These are phyloP conservation scores for Thalassiosira hispida DNA, from an alignment of 352 stramenopile genomes.

Conservation along the genomic window DNA sequence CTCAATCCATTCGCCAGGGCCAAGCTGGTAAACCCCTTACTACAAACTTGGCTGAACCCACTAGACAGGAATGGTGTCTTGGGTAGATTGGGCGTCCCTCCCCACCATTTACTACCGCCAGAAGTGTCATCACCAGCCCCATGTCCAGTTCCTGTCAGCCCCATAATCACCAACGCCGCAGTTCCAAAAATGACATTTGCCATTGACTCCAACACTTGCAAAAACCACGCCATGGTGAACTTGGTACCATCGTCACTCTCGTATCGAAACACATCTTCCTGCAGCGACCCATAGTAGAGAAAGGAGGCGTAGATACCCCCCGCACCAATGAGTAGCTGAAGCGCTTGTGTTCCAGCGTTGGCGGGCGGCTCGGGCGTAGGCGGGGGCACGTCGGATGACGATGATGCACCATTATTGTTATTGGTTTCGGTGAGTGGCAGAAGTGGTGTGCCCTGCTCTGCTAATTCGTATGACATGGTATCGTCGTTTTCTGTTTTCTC, in stretches of 20 bases:
- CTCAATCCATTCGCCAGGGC: constrained; percentile 88
- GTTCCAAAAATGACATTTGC: constrained; percentile 84
- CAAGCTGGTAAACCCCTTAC: constrained; percentile 85
- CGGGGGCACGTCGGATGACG: neutral
- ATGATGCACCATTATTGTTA: neutral
- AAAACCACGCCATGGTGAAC: constrained; percentile 87
- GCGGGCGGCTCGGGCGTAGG: neutral
- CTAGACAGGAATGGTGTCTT: constrained; percentile 65
- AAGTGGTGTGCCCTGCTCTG: neutral
- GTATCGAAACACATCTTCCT: constrained; percentile 88
- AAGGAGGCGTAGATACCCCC: constrained; percentile 87
- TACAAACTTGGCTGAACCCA: constrained; percentile 82
- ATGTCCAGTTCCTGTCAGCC: constrained; percentile 47
- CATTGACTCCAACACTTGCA: constrained; percentile 85
- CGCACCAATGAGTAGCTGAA: constrained; percentile 84
- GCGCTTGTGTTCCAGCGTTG: constrained; percentile 46
- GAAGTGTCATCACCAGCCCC: neutral
- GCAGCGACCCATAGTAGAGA: constrained; percentile 86
- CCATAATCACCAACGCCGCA: constrained; percentile 70
- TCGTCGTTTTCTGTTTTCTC: too few relatives aligned
- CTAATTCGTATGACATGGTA: neutral
- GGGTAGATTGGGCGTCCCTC: constrained; percentile 57
- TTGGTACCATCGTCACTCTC: constrained; percentile 70
- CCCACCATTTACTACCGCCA: constrained; percentile 31
- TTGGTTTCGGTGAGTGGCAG: neutral